Evolutionary conservation across 805 yeast genomes (phyloP), one percentile per base, ranked within the genome.

Genomic region (Suhomyces prunicola): DNA sequence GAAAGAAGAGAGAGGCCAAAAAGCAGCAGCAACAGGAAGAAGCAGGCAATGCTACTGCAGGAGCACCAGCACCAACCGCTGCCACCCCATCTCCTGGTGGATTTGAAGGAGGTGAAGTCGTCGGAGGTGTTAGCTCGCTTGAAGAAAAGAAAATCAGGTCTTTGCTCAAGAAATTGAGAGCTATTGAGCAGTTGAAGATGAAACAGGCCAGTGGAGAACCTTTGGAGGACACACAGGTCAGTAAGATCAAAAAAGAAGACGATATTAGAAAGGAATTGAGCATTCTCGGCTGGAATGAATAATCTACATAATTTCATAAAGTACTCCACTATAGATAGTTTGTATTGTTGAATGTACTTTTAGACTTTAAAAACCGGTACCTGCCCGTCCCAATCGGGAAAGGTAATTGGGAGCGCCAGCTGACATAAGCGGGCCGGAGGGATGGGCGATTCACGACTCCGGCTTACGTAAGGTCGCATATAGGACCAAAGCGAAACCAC

Each of bases 141-240:
- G 97, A 93, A 71, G 98, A 93, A 62, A 94, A 92, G 79, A 91
- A 92, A 72, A 86, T 90, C 58, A 83, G 99, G 68, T 85, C 94
- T 31, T 79, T 94, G 68, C 80, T 92, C 71, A 94, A 94, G 76
- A 94, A 94, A 73, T 80, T 93, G 57, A 82, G 98, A 65, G 97
- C 99, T n/a, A 94, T 94, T 61, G 96, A 92, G 70, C 85, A 84
- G 50, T 80, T 94, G 64, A 92, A 92, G 71, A 82, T 82, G 77
- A 89, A 93, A 68, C 91, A 89, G 72, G 88, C 87, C 7, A 77
- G 75, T 52, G 96, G 93, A 48, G 97, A 91, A 57, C 78, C 84
- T 56, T 80, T 94, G 60, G 99, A 94, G 73, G 96, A 87, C 63
- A 94, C 98, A 31, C 99, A 94, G 76, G 75, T 90, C 42, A 78